Evolutionary conservation across 306 rosid species (phyloP).

Genomic region (Clitoria ternatea): DNA sequence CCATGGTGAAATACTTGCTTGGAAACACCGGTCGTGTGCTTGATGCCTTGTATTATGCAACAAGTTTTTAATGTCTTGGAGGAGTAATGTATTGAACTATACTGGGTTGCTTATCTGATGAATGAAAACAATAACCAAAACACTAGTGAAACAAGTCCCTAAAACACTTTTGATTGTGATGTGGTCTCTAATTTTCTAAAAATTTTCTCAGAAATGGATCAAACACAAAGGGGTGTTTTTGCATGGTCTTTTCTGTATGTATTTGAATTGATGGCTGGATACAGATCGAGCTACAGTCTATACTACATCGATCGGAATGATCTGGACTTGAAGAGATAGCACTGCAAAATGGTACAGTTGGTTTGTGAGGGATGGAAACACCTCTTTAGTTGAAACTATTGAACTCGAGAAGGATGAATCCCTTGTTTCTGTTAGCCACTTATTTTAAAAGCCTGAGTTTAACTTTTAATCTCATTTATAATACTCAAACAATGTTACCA

Average conservation of each 20-base stretch:
- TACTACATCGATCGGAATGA: conserved; percentile 33
- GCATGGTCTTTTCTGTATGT: conserved; percentile 39
- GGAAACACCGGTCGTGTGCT: conserved; percentile 34
- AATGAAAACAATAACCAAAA: no score
- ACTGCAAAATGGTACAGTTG: conserved; percentile 34
- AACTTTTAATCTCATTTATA: no score
- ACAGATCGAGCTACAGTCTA: conserved; percentile 21
- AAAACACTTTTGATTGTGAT: neutral
- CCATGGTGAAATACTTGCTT: conserved; percentile 36
- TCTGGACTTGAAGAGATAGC: conserved; percentile 39
- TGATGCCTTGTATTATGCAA: conserved; percentile 33
- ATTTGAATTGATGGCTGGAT: conserved; percentile 32
- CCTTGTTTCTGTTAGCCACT: conserved; percentile 3
- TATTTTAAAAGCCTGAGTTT: no score
- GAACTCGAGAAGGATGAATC: conserved; percentile 19
- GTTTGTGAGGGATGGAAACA: conserved; percentile 18
- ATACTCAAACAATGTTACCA: no score
- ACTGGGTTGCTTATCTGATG: no score
- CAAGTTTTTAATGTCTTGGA: neutral
- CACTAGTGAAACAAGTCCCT: no score
- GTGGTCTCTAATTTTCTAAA: neutral
- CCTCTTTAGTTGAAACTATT: neutral
- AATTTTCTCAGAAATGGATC: conserved; percentile 33
- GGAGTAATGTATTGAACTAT: no score
- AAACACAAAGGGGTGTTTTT: conserved; percentile 32